Base-by-base conservation (phyloP, 805 yeast species). In the Yarrowia sp. region DNA sequence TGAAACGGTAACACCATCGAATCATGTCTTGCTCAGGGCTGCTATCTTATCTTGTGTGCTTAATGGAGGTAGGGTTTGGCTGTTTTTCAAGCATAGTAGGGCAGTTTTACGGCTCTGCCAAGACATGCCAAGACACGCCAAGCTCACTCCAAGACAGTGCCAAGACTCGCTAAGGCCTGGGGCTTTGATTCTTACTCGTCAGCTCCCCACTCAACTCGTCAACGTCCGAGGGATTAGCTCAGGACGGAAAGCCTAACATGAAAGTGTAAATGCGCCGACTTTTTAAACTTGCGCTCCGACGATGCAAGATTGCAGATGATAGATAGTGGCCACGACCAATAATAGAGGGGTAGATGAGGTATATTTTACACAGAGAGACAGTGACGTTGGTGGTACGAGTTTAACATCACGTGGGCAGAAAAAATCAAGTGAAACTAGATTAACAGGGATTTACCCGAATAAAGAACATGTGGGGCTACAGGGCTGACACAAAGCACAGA, bases 11-110 rank as follows among this genome's bases (percentile, higher is more conserved):
- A 50, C 22, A 7, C 42, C 57, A 50, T 50, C 57, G 57, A 50
- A 50, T 50, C 57, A 50, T 50, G 57, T 50, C 57, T 50, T 50
- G 57, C 42, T 48, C 57, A 35, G 32, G 33, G 41, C 57, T 35
- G 42, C 42, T 50, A 50, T 50, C 57, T 50, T 50, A 50, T 50
- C 57, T 50, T 17, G 31, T 14, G 42, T 8, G 39, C 10, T 48
- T 33, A 48, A 48, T 33, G 7, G 11, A 3, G 10, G 39, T 17
- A 48, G 53, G 39, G 53, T 48, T 48, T 48, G 10, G 5, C 13
- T 11, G 10, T 9, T 35, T 35, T 11, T 11, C 3, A 4, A 11
- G 38, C 13, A 8, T 2, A 35, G 6, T 4, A 22, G 2, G n/a
- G 22, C 10, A 7, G 8, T 2, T 5, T 7, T 14, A 15, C 22